Evolutionary conservation across 805 yeast genomes (phyloP).

Genomic region (Kodamaea jinghongensis): DNA sequence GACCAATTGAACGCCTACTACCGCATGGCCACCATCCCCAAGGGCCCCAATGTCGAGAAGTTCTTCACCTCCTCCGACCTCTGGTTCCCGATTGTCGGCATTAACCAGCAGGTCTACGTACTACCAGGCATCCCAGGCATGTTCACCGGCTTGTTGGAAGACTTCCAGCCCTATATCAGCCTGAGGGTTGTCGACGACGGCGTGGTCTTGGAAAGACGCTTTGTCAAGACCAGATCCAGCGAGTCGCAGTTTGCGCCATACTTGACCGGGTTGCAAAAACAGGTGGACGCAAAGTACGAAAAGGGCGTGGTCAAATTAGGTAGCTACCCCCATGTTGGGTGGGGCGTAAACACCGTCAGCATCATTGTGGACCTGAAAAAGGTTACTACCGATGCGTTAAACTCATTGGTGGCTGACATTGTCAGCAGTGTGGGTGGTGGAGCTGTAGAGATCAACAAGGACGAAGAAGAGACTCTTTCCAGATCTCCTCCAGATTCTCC

Average conservation of each 20-base stretch:
- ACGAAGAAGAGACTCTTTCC: constrained; percentile 45
- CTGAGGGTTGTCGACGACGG: constrained; percentile 20
- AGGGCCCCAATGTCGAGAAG: constrained; percentile 35
- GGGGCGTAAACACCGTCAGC: constrained; percentile 67
- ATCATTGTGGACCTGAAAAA: constrained; percentile 57
- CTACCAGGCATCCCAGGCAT: constrained; percentile 84
- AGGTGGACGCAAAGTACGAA: constrained; percentile 26
- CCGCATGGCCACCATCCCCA: constrained; percentile 80
- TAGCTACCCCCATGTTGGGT: constrained; percentile 75
- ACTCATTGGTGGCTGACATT: constrained; percentile 46
- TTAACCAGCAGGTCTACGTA: constrained; percentile 63
- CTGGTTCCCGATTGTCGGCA: constrained; percentile 83
- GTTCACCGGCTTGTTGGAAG: constrained; percentile 53
- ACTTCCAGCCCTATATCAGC: constrained; percentile 36
- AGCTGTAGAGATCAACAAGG: constrained; percentile 57
- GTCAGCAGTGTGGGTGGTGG: constrained; percentile 42
- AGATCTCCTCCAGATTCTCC: too few relatives aligned
- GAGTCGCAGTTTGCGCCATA: constrained; percentile 73
- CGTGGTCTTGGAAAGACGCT: constrained; percentile 40
- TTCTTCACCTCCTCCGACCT: constrained; percentile 45
- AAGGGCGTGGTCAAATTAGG: constrained; percentile 60
- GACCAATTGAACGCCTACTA: constrained; percentile 60
- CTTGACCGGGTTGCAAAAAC: constrained; percentile 50
- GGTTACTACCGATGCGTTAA: constrained; percentile 27
- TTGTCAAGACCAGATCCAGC: constrained; percentile 55